phyloP scores from a whole-genome alignment of 345 rosid species.

The Pelargonium nanum region DNA sequence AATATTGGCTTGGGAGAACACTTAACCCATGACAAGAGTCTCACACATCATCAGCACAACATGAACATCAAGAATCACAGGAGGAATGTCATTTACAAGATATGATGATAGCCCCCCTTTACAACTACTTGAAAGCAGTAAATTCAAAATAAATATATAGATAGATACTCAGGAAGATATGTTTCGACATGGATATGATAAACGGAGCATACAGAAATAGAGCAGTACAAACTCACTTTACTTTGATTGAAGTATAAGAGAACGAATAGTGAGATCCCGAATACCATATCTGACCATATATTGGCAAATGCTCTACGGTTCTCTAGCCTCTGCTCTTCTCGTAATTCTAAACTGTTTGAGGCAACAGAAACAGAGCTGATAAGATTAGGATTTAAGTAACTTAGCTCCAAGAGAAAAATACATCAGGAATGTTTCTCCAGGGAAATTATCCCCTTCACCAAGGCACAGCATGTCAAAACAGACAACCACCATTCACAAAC shows the following conservation, averaged over 20 bases:
- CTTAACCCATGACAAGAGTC: no score
- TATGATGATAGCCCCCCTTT: neutral
- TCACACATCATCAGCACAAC: no score
- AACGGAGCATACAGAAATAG: neutral
- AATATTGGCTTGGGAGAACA: no score
- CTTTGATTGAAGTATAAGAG: conserved; percentile 77
- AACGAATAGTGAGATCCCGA: conserved; percentile 71
- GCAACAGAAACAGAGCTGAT: conserved; percentile 13
- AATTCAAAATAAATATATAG: no score
- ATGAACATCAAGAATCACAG: no score
- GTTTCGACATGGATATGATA: neutral
- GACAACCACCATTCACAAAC: no score
- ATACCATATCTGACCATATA: conserved; percentile 88
- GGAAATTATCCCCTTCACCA: neutral
- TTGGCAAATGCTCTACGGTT: conserved; percentile 88
- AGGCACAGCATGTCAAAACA: neutral
- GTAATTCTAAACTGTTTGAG: conserved; percentile 66
- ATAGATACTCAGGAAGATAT: neutral
- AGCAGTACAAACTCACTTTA: conserved; percentile 41
- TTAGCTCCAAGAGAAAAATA: neutral
- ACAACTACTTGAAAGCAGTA: no score
- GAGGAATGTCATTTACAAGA: no score
- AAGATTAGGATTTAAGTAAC: conserved; percentile 3
- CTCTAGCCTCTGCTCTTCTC: conserved; percentile 80
- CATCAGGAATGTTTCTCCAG: neutral